phyloP scores from a whole-genome alignment of 306 rosid species.

The Crotalaria pallida region DNA sequence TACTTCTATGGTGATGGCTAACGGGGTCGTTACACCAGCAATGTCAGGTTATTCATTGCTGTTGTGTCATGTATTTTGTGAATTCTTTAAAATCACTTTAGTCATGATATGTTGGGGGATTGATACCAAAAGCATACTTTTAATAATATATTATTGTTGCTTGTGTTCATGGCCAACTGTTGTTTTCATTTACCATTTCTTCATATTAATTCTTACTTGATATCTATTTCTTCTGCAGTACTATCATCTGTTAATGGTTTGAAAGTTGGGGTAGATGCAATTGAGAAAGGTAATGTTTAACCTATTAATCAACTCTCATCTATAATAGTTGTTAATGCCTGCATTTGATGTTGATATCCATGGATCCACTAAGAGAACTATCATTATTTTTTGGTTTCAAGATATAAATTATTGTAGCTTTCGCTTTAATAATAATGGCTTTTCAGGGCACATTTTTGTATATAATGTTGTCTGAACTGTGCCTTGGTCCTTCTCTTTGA shows the following conservation, averaged over 20 bases:
- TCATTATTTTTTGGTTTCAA: not conserved
- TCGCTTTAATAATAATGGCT: slow-evolving; percentile 7
- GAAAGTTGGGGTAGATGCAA: slow-evolving; percentile 65
- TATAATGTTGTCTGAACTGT: not conserved
- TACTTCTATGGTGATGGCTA: slow-evolving; percentile 96
- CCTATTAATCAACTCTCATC: slow-evolving; percentile 9
- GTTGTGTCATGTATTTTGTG: not conserved
- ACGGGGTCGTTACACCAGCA: slow-evolving; percentile 94
- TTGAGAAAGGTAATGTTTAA: slow-evolving; percentile 55
- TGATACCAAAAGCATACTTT: slow-evolving; percentile 2
- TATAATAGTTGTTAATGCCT: not conserved
- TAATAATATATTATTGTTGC: slow-evolving; percentile 12
- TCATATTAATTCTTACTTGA: slow-evolving; percentile 23
- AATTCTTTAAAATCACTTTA: slow-evolving; percentile 16
- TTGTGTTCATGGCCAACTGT: slow-evolving; percentile 10
- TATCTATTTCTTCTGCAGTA: slow-evolving; percentile 49
- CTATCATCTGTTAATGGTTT: slow-evolving; percentile 84
- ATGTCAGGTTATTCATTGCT: slow-evolving; percentile 65
- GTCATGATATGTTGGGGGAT: slow-evolving; percentile 7
- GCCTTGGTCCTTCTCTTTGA: not conserved
- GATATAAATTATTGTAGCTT: not conserved
- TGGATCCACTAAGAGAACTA: not conserved
- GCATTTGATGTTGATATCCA: slow-evolving; percentile 15
- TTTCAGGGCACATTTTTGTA: not conserved
- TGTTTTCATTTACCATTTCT: slow-evolving; percentile 15